Evolutionary conservation across 1,139 yeast species (phyloP).

Genomic region (Yamadazyma pseudoaaseri): DNA sequence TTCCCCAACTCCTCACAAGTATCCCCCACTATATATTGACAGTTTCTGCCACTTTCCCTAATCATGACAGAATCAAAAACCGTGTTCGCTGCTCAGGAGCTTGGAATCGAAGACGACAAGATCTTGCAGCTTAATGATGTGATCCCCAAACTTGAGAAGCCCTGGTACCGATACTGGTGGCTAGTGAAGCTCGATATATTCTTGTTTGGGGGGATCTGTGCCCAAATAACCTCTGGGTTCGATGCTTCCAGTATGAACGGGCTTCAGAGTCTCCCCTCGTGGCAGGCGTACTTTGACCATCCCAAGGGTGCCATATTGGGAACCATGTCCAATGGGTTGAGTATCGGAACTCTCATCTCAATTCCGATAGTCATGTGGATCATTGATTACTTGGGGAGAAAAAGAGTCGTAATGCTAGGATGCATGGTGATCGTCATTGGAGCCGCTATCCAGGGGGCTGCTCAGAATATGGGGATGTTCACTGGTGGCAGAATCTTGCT

Average conservation of each 20-base stretch:
- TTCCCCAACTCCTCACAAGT: too few relatives aligned
- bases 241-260: conserved; percentile 18
- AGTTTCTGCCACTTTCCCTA: too few relatives aligned
- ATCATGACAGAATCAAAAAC: too few relatives aligned
- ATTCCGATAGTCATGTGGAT: conserved; percentile 25
- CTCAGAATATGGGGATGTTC: conserved; percentile 35
- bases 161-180: conserved; percentile 1
- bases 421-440: conserved; percentile 35
- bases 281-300: conserved; percentile 14
- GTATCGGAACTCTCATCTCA: conserved; percentile 17
- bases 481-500: conserved; percentile 39
- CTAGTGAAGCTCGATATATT: conserved; percentile 1
- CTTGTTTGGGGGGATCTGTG: conserved; percentile 7
- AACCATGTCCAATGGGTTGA: conserved; percentile 16
- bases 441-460: conserved; percentile 36
- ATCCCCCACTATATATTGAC: too few relatives aligned
- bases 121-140: conserved; percentile 3
- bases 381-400: conserved; percentile 46
- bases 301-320: conserved; percentile 15
- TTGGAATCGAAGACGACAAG: background rate
- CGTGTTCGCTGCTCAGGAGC: too few relatives aligned
- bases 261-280: conserved; percentile 14
- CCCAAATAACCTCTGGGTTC: conserved; percentile 15
- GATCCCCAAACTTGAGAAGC: background rate
- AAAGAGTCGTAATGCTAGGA: conserved; percentile 31